Evolutionary conservation across 2,329 filamentous ascomycete species (phyloP), one percentile per base, ranked within the genome.

Genomic region (Lojkania enalia): DNA sequence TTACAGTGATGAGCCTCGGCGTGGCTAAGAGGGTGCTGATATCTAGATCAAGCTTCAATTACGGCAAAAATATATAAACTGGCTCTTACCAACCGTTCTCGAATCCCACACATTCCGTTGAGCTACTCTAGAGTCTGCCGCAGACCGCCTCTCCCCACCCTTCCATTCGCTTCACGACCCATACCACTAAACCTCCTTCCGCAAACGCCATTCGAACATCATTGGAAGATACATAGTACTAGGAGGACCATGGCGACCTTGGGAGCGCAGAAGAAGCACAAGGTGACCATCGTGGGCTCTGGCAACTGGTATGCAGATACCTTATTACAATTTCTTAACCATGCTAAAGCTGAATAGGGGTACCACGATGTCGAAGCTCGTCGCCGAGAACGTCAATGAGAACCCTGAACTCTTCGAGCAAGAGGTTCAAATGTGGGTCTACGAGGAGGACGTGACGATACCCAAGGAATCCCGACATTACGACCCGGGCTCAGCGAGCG

Each of bases 341-440:
- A 16, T 30, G 29, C 37, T 44, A 29, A 40, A 21, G 41, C 4
- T 18, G 37, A 14, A 53, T 49, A 94, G 88, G 91, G 94, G 94
- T 61, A 96, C 90, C 49, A 95, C 94, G 48, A 96, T 99, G 72
- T 85, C 91, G 69, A 99, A 99, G 75, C 95, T 99, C 51, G 82
- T 96, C 40, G 91, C 91, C 58, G 92, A 99, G 72, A 99, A 95
- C 74, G 87, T 90, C 27, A 83, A 81, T 51, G 84, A 80, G 54
- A 79, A 96, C 73, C 79, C 84, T 7, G 81, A 90, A 20, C 67
- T 96, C 33, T 99, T 97, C 67, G 88, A 97, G 64, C 77, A 86
- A 68, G 78, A 90, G 51, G 90, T 99, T 40, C 89, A 95, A 73
- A 97, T 99, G 94, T 99, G 94, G 94, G 95, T 99, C 64, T 96